phyloP scores from a whole-genome alignment of 2,329 filamentous ascomycete genomes.

The Myrmaecium sp. region DNA sequence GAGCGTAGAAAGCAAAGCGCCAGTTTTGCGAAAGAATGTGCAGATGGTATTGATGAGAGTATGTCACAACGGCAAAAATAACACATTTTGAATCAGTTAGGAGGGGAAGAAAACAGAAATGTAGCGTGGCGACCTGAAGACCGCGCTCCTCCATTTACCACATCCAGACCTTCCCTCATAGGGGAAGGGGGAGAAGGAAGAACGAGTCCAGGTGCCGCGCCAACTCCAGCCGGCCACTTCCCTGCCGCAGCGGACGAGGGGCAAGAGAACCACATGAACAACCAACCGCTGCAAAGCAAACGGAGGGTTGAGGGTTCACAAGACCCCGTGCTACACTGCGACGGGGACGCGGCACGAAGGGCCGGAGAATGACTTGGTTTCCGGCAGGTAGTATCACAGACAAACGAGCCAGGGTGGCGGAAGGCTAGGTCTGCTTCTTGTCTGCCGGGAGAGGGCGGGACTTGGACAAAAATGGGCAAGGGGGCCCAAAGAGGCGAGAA shows the following conservation, averaged over 20 bases:
- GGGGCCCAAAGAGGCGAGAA: slow-evolving; percentile 1
- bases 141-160: too few relatives aligned
- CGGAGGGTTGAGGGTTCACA: background rate
- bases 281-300: background rate
- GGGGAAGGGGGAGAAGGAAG: too few relatives aligned
- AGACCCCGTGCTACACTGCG: background rate
- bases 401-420: slow-evolving; percentile 16
- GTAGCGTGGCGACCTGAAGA: too few relatives aligned
- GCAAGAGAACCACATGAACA: background rate
- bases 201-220: too few relatives aligned
- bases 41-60: slow-evolving; percentile 8
- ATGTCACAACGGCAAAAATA: too few relatives aligned
- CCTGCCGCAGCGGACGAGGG: background rate
- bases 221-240: too few relatives aligned
- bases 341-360: too few relatives aligned
- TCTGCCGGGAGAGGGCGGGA: slow-evolving; percentile 22
- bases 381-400: slow-evolving; percentile 44
- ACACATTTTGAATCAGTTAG: too few relatives aligned
- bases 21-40: slow-evolving; percentile 9
- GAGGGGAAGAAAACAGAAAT: too few relatives aligned
- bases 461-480: slow-evolving; percentile 1
- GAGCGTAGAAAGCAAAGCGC: background rate
- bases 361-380: slow-evolving; percentile 29
- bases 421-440: slow-evolving; percentile 37
- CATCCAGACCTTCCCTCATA: too few relatives aligned